These are phyloP conservation scores for Exophiala dermatitidis DNA, from an alignment of 2,329 filamentous ascomycete genomes.

Conservation along the genomic window DNA sequence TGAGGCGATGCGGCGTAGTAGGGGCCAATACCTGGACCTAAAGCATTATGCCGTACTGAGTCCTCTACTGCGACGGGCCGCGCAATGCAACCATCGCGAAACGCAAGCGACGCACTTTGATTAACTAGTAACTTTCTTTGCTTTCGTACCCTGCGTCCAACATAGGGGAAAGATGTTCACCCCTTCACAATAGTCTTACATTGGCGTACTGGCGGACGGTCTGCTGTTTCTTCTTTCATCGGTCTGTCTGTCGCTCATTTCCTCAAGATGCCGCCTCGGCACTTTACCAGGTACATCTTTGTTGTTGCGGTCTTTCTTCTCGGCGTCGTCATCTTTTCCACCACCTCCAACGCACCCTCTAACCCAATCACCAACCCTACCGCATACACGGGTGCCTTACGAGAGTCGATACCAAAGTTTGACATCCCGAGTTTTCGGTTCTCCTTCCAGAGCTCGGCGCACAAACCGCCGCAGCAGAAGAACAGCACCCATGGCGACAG, in stretches of 20 bases:
- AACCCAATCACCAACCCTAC: constrained; percentile 27
- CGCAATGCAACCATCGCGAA: background rate
- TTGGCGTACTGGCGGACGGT: constrained; percentile 1
- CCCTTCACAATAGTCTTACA: background rate
- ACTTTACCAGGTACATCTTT: constrained; percentile 34
- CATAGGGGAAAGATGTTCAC: background rate
- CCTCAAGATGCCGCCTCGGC: constrained; percentile 21
- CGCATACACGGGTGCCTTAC: constrained; percentile 18
- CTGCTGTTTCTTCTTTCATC: constrained; percentile 2
- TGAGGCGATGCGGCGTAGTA: too few species aligned
- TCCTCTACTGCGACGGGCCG: background rate
- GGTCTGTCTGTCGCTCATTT: constrained; percentile 4
- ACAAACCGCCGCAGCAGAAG: constrained; percentile 65
- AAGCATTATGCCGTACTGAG: background rate
- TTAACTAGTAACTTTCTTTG: background rate
- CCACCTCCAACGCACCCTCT: constrained; percentile 34
- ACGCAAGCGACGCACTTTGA: background rate
- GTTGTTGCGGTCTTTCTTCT: constrained; percentile 39
- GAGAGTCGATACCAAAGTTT: constrained; percentile 40
- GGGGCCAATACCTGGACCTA: background rate
- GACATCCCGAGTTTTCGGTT: constrained; percentile 45
- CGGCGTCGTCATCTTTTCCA: constrained; percentile 40
- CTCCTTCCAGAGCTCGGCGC: constrained; percentile 62
- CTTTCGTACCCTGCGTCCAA: too few species aligned
- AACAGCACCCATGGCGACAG: constrained; percentile 73